Base-by-base conservation (phyloP, 495 filamentous ascomycete genomes). In the Cenococcum geophilum region DNA sequence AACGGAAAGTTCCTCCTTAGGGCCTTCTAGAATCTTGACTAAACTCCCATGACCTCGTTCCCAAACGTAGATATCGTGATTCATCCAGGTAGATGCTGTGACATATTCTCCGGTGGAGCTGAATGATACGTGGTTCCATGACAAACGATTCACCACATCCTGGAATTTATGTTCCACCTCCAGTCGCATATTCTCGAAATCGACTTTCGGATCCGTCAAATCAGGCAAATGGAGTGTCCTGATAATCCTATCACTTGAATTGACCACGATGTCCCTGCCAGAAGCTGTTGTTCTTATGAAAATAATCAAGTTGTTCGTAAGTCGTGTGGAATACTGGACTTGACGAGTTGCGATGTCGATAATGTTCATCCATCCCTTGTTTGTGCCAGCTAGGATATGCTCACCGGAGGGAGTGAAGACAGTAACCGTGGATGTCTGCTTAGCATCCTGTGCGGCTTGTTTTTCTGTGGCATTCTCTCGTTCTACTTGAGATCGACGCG, bases 51-150 rank as follows among this genome's bases (percentile, higher is more conserved):
- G 86, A 54, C 84, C 86, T 52, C 93, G 84, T 75, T 99, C 93
- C 93, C 93, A 99, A 49, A 99, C 89, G 74, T 97, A 97, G 61
- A 99, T 88, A 70, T 97, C 92, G 58, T 96, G 89, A 71, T 97
- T 97, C 79, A 96, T 96, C 72, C 87, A 95, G 0, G 93, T 96
- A 23, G 88, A 91, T 18, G 95, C 95, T 9, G 89, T 88, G 43
- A 97, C 87, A 68, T 91, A 92, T 71, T 97, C 93, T 36, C 93
- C 92, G 0, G 88, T 91, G 0, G 68, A 86, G 61, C 89, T 93
- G 72, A 99, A 97, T 0, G 91, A 84, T 34, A 95, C 91, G 70
- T 96, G 89, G 70, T 96, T 97, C 93, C 93, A 99, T 34, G 87
- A 86, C 11, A 97, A 79, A 27, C 87, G 83, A 70, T 97, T 96